Conservation (phyloP, 257 asterid genomes). For the Nicotiana obtusifolia region DNA sequence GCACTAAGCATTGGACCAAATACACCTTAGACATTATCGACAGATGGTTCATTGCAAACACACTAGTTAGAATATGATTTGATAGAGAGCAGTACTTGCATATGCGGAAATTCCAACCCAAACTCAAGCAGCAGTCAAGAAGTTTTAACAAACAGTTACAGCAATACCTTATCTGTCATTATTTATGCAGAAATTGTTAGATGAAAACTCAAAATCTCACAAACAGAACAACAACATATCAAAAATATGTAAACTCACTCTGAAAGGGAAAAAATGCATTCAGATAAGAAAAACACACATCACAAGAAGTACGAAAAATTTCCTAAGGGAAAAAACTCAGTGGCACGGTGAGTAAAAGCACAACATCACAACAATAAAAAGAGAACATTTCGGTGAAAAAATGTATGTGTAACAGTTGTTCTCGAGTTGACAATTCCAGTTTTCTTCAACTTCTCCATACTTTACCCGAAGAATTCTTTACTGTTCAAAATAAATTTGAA, state of each 20-base stretch:
- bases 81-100: background rate
- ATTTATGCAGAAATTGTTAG: background rate
- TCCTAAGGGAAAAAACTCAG: background rate
- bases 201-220: background rate
- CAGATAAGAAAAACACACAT: background rate
- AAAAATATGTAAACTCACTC: background rate
- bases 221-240: background rate
- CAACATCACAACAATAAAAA: background rate
- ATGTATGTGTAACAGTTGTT: background rate
- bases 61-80: no score
- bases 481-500: no score
- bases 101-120: background rate
- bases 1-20: constrained; percentile 33
- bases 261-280: no score
- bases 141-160: background rate
- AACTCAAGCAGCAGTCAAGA: background rate
- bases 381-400: background rate
- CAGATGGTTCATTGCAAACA: background rate
- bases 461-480: no score
- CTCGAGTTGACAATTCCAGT: no score
- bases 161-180: background rate
- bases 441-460: no score
- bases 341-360: background rate
- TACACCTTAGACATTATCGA: constrained; percentile 16
- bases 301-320: background rate